Conservation (phyloP, 2,329 filamentous ascomycete species). For the Ustilaginoidea virens region DNA sequence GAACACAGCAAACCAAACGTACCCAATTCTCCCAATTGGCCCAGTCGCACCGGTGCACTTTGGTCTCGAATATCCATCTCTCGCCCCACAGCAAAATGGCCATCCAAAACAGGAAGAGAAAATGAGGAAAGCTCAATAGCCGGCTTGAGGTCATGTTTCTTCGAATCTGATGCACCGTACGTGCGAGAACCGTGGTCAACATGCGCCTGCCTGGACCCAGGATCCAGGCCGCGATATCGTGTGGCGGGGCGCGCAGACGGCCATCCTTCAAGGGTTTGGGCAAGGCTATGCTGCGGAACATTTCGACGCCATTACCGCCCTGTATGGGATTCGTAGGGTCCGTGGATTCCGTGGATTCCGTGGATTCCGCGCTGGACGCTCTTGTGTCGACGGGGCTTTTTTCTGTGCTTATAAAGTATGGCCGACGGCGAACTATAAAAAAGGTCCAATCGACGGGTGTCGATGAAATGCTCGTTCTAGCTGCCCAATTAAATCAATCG, state of each 20-base stretch:
- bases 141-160: constrained; percentile 33
- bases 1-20: constrained; percentile 15
- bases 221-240: constrained; percentile 17
- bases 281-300: constrained; percentile 9
- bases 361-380: too few relatives aligned
- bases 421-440: too few relatives aligned
- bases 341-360: too few relatives aligned
- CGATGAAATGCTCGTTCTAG: too few relatives aligned
- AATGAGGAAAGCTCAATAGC: constrained; percentile 48
- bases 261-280: constrained; percentile 3
- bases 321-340: too few relatives aligned
- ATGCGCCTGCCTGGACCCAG: constrained; percentile 24
- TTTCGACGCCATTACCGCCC: constrained; percentile 15
- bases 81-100: constrained; percentile 74
- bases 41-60: constrained; percentile 64
- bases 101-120: constrained; percentile 60
- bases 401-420: too few relatives aligned
- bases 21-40: constrained; percentile 88
- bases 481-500: too few relatives aligned
- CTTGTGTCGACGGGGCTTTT: too few relatives aligned
- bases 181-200: constrained; percentile 15
- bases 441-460: too few relatives aligned
- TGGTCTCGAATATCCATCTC: constrained; percentile 56
- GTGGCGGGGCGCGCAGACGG: constrained; percentile 1
- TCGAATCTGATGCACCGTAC: constrained; percentile 13